Conservation (phyloP, 257 asterid species). For the Jaltomata sinuosa region DNA sequence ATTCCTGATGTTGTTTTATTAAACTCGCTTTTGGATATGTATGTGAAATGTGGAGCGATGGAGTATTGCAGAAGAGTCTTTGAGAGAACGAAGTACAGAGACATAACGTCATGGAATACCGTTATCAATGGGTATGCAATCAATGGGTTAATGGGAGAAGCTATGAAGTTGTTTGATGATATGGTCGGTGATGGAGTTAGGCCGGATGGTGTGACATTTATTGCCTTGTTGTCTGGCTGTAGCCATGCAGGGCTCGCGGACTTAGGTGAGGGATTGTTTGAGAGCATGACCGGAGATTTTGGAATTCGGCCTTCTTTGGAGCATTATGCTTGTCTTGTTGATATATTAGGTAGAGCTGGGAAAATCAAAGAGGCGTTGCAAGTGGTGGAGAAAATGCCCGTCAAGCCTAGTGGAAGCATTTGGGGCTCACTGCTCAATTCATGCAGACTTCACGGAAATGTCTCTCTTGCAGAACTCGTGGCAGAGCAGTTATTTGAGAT, state of each 20-base stretch:
- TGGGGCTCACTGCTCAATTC: slow-evolving; percentile 55
- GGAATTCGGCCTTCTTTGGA: slow-evolving; percentile 22
- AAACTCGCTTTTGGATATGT: slow-evolving; percentile 39
- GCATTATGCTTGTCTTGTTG: slow-evolving; percentile 46
- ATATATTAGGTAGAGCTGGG: slow-evolving; percentile 39
- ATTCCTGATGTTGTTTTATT: slow-evolving; percentile 24
- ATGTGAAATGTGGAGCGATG: slow-evolving; percentile 37
- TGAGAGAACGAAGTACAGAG: slow-evolving; percentile 22
- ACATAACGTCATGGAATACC: slow-evolving; percentile 38
- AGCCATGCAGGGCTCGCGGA: slow-evolving; percentile 35
- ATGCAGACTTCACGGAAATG: slow-evolving; percentile 27
- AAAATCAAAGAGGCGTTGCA: slow-evolving; percentile 34
- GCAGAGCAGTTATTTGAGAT: slow-evolving; percentile 26
- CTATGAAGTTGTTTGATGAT: slow-evolving; percentile 20
- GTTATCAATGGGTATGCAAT: slow-evolving; percentile 38
- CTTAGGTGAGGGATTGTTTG: slow-evolving; percentile 23
- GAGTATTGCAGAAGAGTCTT: slow-evolving; percentile 29
- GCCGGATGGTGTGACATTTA: slow-evolving; percentile 28
- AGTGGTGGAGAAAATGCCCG: slow-evolving; percentile 30
- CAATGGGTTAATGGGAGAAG: slow-evolving; percentile 25
- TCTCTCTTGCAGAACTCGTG: slow-evolving; percentile 31
- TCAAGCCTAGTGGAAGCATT: slow-evolving; percentile 33
- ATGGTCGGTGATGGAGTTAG: slow-evolving; percentile 21
- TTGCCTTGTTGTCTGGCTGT: slow-evolving; percentile 31
- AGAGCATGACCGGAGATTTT: slow-evolving; percentile 27